Percentiles rank a stretch among this genome's conserved stretches.
phyloP scores from a whole-genome alignment of 345 rosid genomes.

The Odontarrhena argentea region DNA sequence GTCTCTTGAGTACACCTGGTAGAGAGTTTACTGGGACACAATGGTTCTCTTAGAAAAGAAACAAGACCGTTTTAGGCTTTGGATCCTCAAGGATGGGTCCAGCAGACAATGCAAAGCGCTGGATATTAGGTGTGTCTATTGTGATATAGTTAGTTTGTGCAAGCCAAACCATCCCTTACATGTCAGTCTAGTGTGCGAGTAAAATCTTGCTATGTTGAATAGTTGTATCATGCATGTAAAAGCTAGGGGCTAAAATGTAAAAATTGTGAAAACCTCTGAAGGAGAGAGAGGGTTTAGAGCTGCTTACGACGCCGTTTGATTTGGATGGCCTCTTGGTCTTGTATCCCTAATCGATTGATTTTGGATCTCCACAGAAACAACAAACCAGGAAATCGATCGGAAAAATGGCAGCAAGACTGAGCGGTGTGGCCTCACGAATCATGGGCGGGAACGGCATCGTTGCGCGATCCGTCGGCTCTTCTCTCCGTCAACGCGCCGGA shows the following conservation, averaged over 20 bases:
- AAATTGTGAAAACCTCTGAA: no score
- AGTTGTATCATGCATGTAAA: no score
- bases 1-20: slow-evolving; percentile 63
- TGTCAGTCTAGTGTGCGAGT: slow-evolving; percentile 54
- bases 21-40: slow-evolving; percentile 77
- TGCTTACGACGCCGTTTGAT: slow-evolving; percentile 14
- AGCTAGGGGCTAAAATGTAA: no score
- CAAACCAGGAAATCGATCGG: neutral
- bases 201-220: slow-evolving; percentile 24
- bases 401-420: slow-evolving; percentile 81
- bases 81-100: slow-evolving; percentile 36
- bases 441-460: slow-evolving; percentile 89
- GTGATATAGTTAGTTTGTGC: slow-evolving; percentile 59
- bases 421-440: slow-evolving; percentile 72
- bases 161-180: slow-evolving; percentile 61
- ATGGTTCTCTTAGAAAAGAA: slow-evolving; percentile 57
- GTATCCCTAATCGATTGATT: slow-evolving; percentile 3
- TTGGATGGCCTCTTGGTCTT: neutral
- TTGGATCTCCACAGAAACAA: slow-evolving; percentile 13
- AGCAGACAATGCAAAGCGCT: slow-evolving; percentile 48
- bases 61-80: slow-evolving; percentile 54
- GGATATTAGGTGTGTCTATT: slow-evolving; percentile 47
- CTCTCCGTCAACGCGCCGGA: slow-evolving; percentile 86
- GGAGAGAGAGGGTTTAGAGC: neutral
- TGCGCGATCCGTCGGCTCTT: slow-evolving; percentile 68